Percentiles rank a stretch among this genome's conserved stretches.
These are phyloP conservation scores for Tephrocybe rancida DNA, from an alignment of 768 basidiomycete species.

Conservation along the genomic window DNA sequence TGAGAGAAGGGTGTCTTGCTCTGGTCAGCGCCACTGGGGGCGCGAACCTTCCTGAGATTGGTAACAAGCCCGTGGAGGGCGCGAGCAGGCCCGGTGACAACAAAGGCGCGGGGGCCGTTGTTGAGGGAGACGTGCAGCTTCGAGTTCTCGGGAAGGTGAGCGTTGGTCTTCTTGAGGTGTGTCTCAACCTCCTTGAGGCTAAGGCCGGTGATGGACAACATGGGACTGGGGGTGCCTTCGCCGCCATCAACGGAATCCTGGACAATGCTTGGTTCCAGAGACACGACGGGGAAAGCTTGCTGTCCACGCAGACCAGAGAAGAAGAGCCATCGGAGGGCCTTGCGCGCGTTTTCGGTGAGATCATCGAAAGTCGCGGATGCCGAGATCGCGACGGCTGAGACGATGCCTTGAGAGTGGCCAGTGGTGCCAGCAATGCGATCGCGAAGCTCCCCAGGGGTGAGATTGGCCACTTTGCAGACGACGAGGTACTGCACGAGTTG, in stretches of 20 bases:
- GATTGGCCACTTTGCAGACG: slow-evolving; percentile 70
- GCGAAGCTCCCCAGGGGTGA: slow-evolving; percentile 82
- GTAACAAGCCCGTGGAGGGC: slow-evolving; percentile 95
- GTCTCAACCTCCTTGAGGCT: slow-evolving; percentile 72
- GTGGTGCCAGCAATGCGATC: slow-evolving; percentile 82
- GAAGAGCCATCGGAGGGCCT: slow-evolving; percentile 92
- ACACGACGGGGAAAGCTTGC: slow-evolving; percentile 89
- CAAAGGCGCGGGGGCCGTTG: slow-evolving; percentile 90
- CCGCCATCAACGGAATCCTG: slow-evolving; percentile 89
- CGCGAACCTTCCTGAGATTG: slow-evolving; percentile 86
- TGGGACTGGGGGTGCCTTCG: slow-evolving; percentile 91
- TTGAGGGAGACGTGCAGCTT: slow-evolving; percentile 85
- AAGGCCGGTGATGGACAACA: slow-evolving; percentile 90
- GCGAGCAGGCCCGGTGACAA: slow-evolving; percentile 89
- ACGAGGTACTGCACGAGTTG: slow-evolving; percentile 93
- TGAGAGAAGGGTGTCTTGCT: slow-evolving; percentile 94
- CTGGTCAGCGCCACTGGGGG: slow-evolving; percentile 86
- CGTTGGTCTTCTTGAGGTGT: slow-evolving; percentile 87
- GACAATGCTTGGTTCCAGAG: slow-evolving; percentile 86
- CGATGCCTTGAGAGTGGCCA: slow-evolving; percentile 96
- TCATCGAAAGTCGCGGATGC: slow-evolving; percentile 77
- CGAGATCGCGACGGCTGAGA: slow-evolving; percentile 89
- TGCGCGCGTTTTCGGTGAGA: slow-evolving; percentile 73
- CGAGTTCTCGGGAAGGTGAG: slow-evolving; percentile 77
- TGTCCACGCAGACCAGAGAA: slow-evolving; percentile 92